Conservation (phyloP, 805 yeast genomes). For the Suhomyces sp. region DNA sequence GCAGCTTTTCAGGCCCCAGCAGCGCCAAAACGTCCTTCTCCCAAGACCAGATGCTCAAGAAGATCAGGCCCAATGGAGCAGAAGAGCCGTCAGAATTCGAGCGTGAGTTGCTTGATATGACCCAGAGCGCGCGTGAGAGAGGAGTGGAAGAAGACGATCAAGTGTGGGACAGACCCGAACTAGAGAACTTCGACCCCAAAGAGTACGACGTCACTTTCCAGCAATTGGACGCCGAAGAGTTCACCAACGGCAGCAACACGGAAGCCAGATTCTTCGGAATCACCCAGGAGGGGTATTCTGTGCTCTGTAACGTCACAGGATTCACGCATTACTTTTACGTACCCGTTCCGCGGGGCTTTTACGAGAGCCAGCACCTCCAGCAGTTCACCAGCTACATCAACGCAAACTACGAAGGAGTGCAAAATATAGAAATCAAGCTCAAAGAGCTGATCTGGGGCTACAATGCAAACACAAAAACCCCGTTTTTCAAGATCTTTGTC, state of each 20-base stretch:
- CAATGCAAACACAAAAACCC: conserved; percentile 70
- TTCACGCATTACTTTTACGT: conserved; percentile 88
- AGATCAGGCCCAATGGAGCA: conserved; percentile 26
- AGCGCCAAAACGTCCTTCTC: conserved; percentile 18
- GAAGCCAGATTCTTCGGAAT: conserved; percentile 89
- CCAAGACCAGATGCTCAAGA: conserved; percentile 34
- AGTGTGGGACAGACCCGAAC: conserved; percentile 53
- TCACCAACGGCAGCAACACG: conserved; percentile 52
- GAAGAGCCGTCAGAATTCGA: conserved; percentile 43
- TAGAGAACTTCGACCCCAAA: conserved; percentile 51
- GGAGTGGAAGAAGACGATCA: conserved; percentile 35
- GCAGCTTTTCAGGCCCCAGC: conserved; percentile 13
- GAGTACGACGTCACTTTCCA: conserved; percentile 67
- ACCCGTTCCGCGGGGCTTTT: conserved; percentile 82
- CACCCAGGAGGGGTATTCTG: conserved; percentile 81
- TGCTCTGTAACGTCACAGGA: conserved; percentile 85
- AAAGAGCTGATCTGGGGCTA: conserved; percentile 95
- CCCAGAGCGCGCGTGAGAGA: conserved; percentile 22
- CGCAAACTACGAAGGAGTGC: conserved; percentile 53
- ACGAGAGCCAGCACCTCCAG: conserved; percentile 49
- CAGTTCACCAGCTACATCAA: conserved; percentile 47
- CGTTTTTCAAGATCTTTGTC: conserved; percentile 73
- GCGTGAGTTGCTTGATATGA: conserved; percentile 36
- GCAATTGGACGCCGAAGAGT: conserved; percentile 93
- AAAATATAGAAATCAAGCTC: conserved; percentile 57